Percentiles rank a stretch among this genome's conserved stretches.
Evolutionary conservation across 805 yeast genomes (phyloP).

Genomic region (Candida sithepensis): DNA sequence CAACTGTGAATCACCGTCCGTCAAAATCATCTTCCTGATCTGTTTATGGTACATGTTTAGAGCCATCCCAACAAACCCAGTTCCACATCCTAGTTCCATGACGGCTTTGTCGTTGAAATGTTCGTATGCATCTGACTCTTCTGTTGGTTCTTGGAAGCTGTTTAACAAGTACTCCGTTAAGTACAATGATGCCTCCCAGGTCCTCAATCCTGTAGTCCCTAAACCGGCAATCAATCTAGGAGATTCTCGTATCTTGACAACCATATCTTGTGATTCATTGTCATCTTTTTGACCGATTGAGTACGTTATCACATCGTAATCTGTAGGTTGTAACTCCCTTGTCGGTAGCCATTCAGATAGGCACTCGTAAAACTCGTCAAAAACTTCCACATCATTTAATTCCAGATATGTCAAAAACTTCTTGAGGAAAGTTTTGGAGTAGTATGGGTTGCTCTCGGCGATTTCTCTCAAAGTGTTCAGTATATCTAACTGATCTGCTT

Average conservation of each 20-base stretch:
- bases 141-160: constrained; percentile 1
- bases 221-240: constrained; percentile 63
- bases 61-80: constrained; percentile 71
- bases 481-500: constrained; percentile 21
- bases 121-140: not conserved
- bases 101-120: constrained; percentile 32
- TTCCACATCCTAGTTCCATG: constrained; percentile 85
- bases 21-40: constrained; percentile 36
- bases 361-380: constrained; percentile 41
- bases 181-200: constrained; percentile 90
- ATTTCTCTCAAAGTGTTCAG: constrained; percentile 21
- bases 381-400: constrained; percentile 21
- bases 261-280: constrained; percentile 3
- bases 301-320: constrained; percentile 37
- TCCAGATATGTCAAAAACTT: constrained; percentile 37
- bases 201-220: constrained; percentile 87
- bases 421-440: constrained; percentile 45
- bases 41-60: constrained; percentile 28
- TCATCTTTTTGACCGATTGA: constrained; percentile 20
- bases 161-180: constrained; percentile 48
- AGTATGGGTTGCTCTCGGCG: constrained; percentile 43
- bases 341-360: constrained; percentile 36
- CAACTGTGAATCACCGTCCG: constrained; percentile 66
- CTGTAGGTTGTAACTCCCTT: constrained; percentile 34
- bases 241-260: constrained; percentile 47